phyloP scores from a whole-genome alignment of 2,329 filamentous ascomycete genomes.

The Aspergillus amoenus region DNA sequence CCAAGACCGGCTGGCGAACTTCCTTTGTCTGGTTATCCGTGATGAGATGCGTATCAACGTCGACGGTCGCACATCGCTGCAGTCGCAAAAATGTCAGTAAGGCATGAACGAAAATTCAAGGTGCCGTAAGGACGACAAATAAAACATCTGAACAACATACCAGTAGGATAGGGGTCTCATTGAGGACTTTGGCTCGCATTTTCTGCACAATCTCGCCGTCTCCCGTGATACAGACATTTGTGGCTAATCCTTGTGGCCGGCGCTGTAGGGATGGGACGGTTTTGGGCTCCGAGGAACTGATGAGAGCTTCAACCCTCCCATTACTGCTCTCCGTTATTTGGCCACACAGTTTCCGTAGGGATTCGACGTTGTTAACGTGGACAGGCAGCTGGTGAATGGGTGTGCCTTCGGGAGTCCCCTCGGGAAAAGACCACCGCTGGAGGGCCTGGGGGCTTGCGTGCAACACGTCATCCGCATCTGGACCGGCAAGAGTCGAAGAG shows the following conservation, averaged over 20 bases:
- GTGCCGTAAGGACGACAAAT: neutral
- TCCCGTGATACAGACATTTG: constrained; percentile 88
- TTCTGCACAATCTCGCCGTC: constrained; percentile 84
- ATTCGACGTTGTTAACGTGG: constrained; percentile 81
- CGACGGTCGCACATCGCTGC: constrained; percentile 88
- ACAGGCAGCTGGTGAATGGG: constrained; percentile 89
- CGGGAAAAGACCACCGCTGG: constrained; percentile 89
- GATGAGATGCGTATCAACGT: constrained; percentile 88
- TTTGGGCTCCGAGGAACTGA: constrained; percentile 79
- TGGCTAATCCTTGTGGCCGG: constrained; percentile 62
- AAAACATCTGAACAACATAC: constrained; percentile 55
- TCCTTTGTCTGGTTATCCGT: constrained; percentile 69
- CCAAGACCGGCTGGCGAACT: constrained; percentile 72
- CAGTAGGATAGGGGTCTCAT: constrained; percentile 87
- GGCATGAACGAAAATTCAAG: constrained; percentile 12
- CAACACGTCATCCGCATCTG: constrained; percentile 90
- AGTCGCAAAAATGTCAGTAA: constrained; percentile 22
- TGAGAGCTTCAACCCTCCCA: constrained; percentile 76
- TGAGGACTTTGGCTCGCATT: constrained; percentile 84
- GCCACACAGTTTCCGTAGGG: constrained; percentile 74
- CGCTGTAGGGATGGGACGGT: constrained; percentile 51
- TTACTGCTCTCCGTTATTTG: constrained; percentile 70
- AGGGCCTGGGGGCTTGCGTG: constrained; percentile 87
- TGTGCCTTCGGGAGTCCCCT: constrained; percentile 78
- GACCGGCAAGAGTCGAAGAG: constrained; percentile 85